phyloP scores from a whole-genome alignment of 441 rosid genomes.

The Populus hybrid region DNA sequence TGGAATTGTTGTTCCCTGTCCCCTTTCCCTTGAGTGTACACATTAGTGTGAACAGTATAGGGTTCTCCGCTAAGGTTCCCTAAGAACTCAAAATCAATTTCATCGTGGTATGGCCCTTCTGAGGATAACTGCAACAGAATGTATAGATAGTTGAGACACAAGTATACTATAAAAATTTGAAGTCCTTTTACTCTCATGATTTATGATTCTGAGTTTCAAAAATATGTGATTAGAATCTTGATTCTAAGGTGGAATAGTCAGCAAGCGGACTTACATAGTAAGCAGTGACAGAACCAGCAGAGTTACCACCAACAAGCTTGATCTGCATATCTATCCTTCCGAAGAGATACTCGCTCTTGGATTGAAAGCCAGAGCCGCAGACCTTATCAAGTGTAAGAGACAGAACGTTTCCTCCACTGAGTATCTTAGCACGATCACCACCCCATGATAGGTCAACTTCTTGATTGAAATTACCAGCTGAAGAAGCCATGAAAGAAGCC shows the following conservation, averaged over 20 bases:
- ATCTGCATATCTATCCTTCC: slow-evolving; percentile 44
- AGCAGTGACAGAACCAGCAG: slow-evolving; percentile 55
- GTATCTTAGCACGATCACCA: slow-evolving; percentile 38
- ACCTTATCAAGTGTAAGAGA: slow-evolving; percentile 40
- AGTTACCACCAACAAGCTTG: slow-evolving; percentile 50
- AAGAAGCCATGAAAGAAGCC: slow-evolving; percentile 11
- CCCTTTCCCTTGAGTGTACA: slow-evolving; percentile 55
- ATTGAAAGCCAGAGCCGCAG: slow-evolving; percentile 47
- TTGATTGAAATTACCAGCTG: slow-evolving; percentile 25
- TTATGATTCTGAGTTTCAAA: neutral
- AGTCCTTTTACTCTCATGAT: neutral
- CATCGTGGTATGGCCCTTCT: slow-evolving; percentile 45
- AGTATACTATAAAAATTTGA: neutral
- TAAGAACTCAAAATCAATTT: slow-evolving; percentile 60
- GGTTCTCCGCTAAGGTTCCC: slow-evolving; percentile 64
- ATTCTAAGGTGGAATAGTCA: neutral
- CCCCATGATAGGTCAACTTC: slow-evolving; percentile 49
- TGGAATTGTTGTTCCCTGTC: slow-evolving; percentile 66
- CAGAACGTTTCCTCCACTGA: slow-evolving; percentile 30
- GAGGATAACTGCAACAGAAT: slow-evolving; percentile 29
- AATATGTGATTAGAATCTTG: neutral
- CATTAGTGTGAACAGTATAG: slow-evolving; percentile 62
- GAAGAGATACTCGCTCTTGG: slow-evolving; percentile 36
- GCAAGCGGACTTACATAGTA: slow-evolving; percentile 33
- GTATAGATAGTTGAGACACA: slow-evolving; percentile 1